Conservation (phyloP, 2,329 filamentous ascomycete genomes). For the Trichophyton rubrum region DNA sequence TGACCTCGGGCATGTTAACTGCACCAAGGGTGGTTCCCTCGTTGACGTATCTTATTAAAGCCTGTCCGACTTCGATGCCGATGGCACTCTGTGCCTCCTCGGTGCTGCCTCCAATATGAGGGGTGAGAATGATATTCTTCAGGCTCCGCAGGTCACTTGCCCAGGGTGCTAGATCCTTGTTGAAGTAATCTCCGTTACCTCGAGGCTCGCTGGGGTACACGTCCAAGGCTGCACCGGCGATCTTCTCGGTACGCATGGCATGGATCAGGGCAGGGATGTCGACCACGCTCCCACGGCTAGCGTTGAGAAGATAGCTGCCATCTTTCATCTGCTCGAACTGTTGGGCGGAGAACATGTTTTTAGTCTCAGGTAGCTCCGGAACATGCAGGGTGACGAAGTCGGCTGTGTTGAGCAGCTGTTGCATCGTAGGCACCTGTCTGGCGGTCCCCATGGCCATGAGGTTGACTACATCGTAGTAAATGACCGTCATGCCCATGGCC, state of each 20-base stretch:
- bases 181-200: constrained; percentile 93
- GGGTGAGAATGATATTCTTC: constrained; percentile 88
- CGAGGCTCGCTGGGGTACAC: constrained; percentile 91
- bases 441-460: constrained; percentile 89
- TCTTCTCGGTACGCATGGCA: constrained; percentile 70
- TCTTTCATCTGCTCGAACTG: constrained; percentile 84
- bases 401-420: constrained; percentile 61
- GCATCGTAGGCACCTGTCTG: constrained; percentile 65
- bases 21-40: constrained; percentile 81
- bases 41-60: constrained; percentile 88
- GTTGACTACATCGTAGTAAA: constrained; percentile 91
- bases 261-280: constrained; percentile 87
- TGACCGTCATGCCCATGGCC: constrained; percentile 94
- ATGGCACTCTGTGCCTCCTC: constrained; percentile 96
- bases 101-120: constrained; percentile 93
- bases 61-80: constrained; percentile 79
- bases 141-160: constrained; percentile 70
- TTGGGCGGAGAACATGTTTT: constrained; percentile 70
- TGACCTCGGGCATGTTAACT: constrained; percentile 94
- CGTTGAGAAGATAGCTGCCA: constrained; percentile 91
- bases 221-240: constrained; percentile 90
- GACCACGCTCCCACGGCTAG: constrained; percentile 83
- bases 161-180: constrained; percentile 68
- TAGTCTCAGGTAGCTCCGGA: constrained; percentile 83
- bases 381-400: constrained; percentile 96